Percentiles rank a stretch among this genome's conserved stretches.
These are phyloP conservation scores for Colletotrichum coccodes DNA, from an alignment of 2,329 filamentous ascomycete genomes.

Conservation along the genomic window DNA sequence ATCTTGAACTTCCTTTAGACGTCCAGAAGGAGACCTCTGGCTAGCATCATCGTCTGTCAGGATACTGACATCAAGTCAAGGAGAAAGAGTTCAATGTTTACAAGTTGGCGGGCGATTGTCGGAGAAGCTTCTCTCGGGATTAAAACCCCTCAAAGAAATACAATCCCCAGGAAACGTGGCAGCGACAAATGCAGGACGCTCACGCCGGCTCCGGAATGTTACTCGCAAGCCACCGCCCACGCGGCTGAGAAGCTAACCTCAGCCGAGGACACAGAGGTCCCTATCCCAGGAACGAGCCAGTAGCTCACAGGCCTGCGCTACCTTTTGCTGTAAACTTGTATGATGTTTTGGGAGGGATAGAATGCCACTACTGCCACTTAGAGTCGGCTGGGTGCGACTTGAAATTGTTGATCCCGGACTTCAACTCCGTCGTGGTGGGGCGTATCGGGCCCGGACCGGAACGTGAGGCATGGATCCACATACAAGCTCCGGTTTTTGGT, in stretches of 20 bases:
- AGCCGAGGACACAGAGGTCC: neutral
- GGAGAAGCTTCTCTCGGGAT: too few relatives aligned
- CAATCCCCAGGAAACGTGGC: neutral
- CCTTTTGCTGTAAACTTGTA: neutral
- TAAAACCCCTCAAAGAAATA: neutral
- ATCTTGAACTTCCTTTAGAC: neutral
- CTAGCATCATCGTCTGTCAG: neutral
- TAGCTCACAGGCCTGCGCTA: too few relatives aligned
- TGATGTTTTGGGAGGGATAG: neutral
- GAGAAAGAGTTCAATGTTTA: neutral
- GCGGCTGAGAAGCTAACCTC: neutral
- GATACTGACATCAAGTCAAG: neutral
- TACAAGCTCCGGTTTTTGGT: neutral
- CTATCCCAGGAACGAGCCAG: too few relatives aligned
- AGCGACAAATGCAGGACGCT: neutral
- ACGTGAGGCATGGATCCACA: neutral
- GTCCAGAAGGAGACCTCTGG: neutral
- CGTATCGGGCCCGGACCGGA: neutral
- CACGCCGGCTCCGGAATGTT: slow-evolving; percentile 11
- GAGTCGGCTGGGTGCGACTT: neutral
- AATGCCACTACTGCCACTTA: neutral
- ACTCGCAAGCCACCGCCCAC: slow-evolving; percentile 5
- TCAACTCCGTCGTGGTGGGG: neutral
- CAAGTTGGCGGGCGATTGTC: neutral
- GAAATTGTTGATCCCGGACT: neutral